Base-by-base conservation (phyloP, 1,284 basidiomycete genomes). In the Mycosarcoma mackinlayi region DNA sequence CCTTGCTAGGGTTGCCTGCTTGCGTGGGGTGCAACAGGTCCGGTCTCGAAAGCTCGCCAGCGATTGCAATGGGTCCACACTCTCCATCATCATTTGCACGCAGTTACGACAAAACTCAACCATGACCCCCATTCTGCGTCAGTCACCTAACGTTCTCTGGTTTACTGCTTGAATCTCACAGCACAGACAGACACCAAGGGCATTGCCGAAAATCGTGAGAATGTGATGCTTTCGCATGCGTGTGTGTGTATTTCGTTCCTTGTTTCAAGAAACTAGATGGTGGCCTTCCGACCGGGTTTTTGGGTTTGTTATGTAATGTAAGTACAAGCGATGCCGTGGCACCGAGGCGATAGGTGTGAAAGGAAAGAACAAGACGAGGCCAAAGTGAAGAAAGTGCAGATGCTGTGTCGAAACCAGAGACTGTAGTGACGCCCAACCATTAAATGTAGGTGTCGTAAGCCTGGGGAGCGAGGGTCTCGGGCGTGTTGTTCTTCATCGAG, bases 401-500 rank as follows among this genome's bases (percentile, higher is more conserved):
- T 61, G 51, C 51, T 14, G 21, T n/a, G 33, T 24, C 14, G 24
- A 23, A n/a, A 25, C 14, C 25, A 37, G n/a, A n/a, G n/a, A n/a
- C n/a, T n/a, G n/a, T n/a, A 45, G 33, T 33, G 24, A 28, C 23
- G 33, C 14, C 18, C 66, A 44, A 67, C 55, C 56, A 56, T 82
- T 79, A 80, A 61, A 82, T 79, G 74, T 77, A 76, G 54, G 83
- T 84, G 72, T 85, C 84, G 85, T 86, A 98, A 79, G 89, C 89
- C 81, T 93, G 87, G 81, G 94, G 93, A 70, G 88, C 89, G 85
- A 98, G 92, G 66, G 95, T 98, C 87, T 95, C 91, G 60, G 95
- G 92, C 40, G 87, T 86, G 86, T 98, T 98, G 82, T 89, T 88
- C 77, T 85, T 84, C 71, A 81, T 77, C 60, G 91, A 90, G 83